Base-by-base conservation (phyloP, 208 protist species). In the Acanthamoeba polyphaga region DNA sequence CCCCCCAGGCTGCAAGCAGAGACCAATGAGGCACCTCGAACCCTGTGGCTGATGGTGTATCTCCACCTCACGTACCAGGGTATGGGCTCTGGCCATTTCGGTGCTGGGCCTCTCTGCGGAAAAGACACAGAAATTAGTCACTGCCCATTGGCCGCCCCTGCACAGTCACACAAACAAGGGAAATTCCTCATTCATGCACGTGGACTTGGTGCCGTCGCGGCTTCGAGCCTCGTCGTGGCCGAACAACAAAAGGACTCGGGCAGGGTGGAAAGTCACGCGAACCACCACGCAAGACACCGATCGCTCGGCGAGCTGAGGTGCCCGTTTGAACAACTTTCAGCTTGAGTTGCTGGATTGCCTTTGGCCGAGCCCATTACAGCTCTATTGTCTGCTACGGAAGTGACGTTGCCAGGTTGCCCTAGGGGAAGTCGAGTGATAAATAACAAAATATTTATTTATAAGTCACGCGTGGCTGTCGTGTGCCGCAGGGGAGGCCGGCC, bases 71-170 rank as follows among this genome's bases (percentile, higher is more conserved):
- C 43, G 15, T 4, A 53, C 43, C n/a, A 46, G 70, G 29, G 70
- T 53, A 82, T 46, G 32, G 43, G 22, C 38, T 27, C 32, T 46
- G 15, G 32, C 74, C 74, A 82, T 82, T 82, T 82, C 22, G 74
- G n/a, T n/a, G 32, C 29, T 53, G 38, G 74, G 32, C 22, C 15
- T 27, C 38, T 38, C 22, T 17, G 24, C 34, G 17, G 74, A 82
- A 82, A 82, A 82, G 74, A 55, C 74, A n/a, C 74, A 53, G 74
- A 82, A 82, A 82, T 24, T 66, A 66, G 60, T 24, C 9, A 32
- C 24, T 24, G 60, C 24, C 60, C 24, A 66, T 66, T 66, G 60
- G 60, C 60, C 60, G 8, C 7, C 46, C 0, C 46, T 51, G 0
- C 6, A 13, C 0, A 66, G 8, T 0, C 8, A n/a, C 8, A 19